A percentile compares a stretch with the other conserved stretches of the same genome.
Conservation (phyloP, 805 yeast species). For the Sugiyamaella marilandica region DNA sequence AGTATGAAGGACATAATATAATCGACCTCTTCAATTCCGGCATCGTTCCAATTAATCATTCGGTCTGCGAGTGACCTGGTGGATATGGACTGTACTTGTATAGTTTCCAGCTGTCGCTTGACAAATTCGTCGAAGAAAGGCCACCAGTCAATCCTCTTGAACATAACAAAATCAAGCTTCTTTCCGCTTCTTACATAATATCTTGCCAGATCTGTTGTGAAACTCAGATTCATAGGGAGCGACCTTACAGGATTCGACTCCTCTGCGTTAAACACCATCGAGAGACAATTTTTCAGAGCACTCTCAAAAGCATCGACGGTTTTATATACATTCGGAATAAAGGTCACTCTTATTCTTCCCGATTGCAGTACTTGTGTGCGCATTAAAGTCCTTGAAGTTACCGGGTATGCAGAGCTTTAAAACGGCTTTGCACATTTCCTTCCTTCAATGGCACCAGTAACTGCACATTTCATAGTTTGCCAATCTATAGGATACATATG, state of each 20-base stretch:
- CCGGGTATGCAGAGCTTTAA: slow-evolving; percentile 1
- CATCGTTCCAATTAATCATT: slow-evolving; percentile 1
- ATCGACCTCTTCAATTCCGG: slow-evolving; percentile 7
- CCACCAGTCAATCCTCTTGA: background rate
- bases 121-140: background rate
- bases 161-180: background rate
- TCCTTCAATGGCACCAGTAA: slow-evolving; percentile 66
- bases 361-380: too few species aligned
- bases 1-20: slow-evolving; percentile 1
- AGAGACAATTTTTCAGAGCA: too few species aligned
- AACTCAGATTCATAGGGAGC: background rate
- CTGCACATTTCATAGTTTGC: slow-evolving; percentile 85
- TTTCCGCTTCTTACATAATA: background rate
- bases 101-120: background rate
- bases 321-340: too few species aligned
- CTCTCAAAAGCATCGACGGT: too few species aligned
- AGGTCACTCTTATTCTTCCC: too few species aligned
- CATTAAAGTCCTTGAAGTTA: too few species aligned
- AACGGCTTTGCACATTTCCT: slow-evolving; percentile 94
- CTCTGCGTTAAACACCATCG: background rate
- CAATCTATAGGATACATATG: slow-evolving; percentile 88
- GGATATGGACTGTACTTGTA: background rate
- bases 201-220: background rate
- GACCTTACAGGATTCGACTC: background rate
- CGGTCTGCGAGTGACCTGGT: background rate